Base-by-base conservation (phyloP, 1,284 basidiomycete species). In the Tetrapyrgos nigripes region DNA sequence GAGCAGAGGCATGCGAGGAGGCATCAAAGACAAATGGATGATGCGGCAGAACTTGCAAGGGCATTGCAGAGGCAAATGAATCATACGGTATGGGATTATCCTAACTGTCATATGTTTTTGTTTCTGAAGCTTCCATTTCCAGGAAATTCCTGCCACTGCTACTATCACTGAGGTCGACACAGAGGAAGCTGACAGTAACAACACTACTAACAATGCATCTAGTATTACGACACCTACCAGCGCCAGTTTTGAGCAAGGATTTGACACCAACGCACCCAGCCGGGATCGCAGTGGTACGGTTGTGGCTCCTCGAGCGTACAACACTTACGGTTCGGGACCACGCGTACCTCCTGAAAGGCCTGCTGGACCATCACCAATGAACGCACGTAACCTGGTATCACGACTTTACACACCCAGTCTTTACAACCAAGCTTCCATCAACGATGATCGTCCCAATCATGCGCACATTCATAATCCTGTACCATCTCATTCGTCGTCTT, bases 231-330 rank as follows among this genome's bases (percentile, higher is more conserved):
- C 88, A 0, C 87, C 87, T 4, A 86, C 84, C 0, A 81, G 82
- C 0, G 74, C 83, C 8, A 83, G 86, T 33, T 71, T 86, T 14
- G 78, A 86, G 23, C 75, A 76, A 6, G 68, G 51, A 28, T 40
- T 53, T 21, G 47, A 44, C 11, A 44, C 37, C 26, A 19, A 37
- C 14, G 9, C 46, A 3, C 76, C 76, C 6, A 67, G 79, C 43
- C 79, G 91, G 27, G 89, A 92, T 65, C 84, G 91, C 35, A 90
- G 89, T 63, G 89, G 89, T 4, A 92, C 91, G 0, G 81, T 92
- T 58, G 85, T 92, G 55, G 89, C 82, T 11, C 84, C 86, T 9
- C 81, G 85, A 0, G 69, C 82, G 11, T 89, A 87, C 87, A 86
- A 89, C n/a, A n/a, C n/a, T 55, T 8, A 58, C 63, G 33, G 64